Evolutionary conservation across 257 asterid genomes (phyloP), one percentile per base, ranked within the genome.

Genomic region (Petrea volubilis): DNA sequence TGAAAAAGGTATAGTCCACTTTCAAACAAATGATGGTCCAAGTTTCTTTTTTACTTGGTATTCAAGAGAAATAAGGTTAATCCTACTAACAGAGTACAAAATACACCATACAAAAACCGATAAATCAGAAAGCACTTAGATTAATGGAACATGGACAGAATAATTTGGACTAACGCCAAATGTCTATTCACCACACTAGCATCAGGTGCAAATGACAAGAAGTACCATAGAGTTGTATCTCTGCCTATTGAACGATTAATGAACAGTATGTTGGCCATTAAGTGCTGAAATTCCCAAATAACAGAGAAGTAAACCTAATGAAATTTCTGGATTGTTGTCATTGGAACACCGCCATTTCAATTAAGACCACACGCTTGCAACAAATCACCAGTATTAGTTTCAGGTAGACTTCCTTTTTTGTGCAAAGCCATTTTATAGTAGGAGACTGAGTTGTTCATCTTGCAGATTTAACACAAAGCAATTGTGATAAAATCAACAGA

Each of bases 41-140:
- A 27, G 50, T 38, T 44, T 36, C 67, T 28, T 53, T 55, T 53
- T 55, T 15, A 31, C 36, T 50, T 33, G 18, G 11, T 5, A 18
- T 36, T 61, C 27, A 52, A 53, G 52, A 74, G 40, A 74, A 59
- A 67, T 41, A 20, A 74, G 43, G 63, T 67, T 34, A 5, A 24
- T 14, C 25, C 44, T 40, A 51, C 7, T 20, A 17, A 36, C 23
- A 25, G 12, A 75, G 27, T 36, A 43, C 60, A 52, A 41, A 31
- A 49, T 40, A 44, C 3, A 50, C 31, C 40, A 15, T 25, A 34
- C n/a, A 24, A 44, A 17, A 18, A 6, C 33, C 1, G 21, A 51
- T 27, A 56, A 57, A 58, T 27, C 31, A 27, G 36, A 57, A 44
- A 17, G 33, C 13, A 27, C 47, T 53, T 24, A 13, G 20, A 13